Conservation (phyloP, 257 asterid species). For the Petunia secreta region DNA sequence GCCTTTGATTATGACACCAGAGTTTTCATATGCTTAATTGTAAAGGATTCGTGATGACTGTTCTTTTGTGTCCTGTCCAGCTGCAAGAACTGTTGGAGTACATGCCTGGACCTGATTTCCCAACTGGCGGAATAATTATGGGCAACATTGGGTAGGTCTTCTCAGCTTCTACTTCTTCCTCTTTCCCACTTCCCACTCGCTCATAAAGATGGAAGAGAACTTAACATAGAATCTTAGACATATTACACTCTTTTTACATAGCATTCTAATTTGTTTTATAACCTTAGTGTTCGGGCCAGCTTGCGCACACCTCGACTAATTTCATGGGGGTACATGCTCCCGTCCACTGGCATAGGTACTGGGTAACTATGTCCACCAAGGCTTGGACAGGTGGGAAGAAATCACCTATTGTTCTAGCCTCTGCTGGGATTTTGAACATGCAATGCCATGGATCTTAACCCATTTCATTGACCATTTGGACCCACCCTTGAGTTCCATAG, state of each 20-base stretch:
- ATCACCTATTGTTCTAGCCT: too few species aligned
- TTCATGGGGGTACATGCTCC: too few species aligned
- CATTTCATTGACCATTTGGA: too few species aligned
- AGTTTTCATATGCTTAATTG: background rate
- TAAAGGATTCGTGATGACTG: background rate
- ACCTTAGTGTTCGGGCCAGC: too few species aligned
- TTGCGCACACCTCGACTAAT: too few species aligned
- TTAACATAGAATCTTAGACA: background rate
- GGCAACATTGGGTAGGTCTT: conserved; percentile 84
- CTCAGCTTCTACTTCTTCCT: conserved; percentile 15
- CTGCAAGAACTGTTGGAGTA: conserved; percentile 94
- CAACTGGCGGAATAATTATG: conserved; percentile 97
- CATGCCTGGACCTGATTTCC: conserved; percentile 99
- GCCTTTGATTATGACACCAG: background rate
- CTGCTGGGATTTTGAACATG: too few species aligned
- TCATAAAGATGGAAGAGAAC: conserved; percentile 14
- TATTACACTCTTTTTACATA: background rate
- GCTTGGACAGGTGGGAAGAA: too few species aligned
- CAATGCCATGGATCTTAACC: too few species aligned
- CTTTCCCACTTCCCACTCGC: conserved; percentile 18
- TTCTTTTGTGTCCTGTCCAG: conserved; percentile 39
- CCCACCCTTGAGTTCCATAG: background rate
- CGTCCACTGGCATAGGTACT: too few species aligned
- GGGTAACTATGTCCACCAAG: too few species aligned
- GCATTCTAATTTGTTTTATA: too few species aligned